A percentile compares a stretch with the other conserved stretches of the same genome.
Conservation (phyloP, 2,329 filamentous ascomycete species). For the Mariannaea elegans region DNA sequence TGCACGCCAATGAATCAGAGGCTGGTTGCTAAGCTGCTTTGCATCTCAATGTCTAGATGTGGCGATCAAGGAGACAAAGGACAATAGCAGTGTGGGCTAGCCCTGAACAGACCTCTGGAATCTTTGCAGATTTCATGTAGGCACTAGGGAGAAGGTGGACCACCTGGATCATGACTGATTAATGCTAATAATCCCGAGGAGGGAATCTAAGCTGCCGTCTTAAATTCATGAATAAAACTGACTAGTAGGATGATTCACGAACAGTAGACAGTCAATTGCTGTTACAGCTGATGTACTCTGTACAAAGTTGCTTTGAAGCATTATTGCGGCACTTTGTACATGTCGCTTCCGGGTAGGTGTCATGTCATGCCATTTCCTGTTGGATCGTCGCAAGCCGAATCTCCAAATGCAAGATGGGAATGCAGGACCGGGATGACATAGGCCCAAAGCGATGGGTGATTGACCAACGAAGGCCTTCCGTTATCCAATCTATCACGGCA, state of each 20-base stretch:
- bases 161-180: no score
- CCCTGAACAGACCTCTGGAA: no score
- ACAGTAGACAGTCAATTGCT: no score
- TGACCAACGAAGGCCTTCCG: neutral
- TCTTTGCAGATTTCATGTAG: no score
- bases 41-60: conserved; percentile 3
- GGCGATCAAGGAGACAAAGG: neutral
- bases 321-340: neutral
- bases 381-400: conserved; percentile 22
- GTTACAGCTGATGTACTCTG: neutral
- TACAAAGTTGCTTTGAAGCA: neutral
- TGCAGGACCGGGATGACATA: conserved; percentile 1
- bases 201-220: neutral
- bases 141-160: neutral
- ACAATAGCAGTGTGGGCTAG: neutral
- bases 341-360: neutral
- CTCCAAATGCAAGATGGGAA: conserved; percentile 23
- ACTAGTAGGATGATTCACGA: no score
- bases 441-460: neutral
- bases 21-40: neutral
- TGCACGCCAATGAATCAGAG: neutral
- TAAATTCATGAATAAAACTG: no score
- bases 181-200: no score
- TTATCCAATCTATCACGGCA: conserved; percentile 6
- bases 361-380: neutral